Evolutionary conservation across 75 land plant species (phyloP).

Genomic region (Selaginella tamariscina): DNA sequence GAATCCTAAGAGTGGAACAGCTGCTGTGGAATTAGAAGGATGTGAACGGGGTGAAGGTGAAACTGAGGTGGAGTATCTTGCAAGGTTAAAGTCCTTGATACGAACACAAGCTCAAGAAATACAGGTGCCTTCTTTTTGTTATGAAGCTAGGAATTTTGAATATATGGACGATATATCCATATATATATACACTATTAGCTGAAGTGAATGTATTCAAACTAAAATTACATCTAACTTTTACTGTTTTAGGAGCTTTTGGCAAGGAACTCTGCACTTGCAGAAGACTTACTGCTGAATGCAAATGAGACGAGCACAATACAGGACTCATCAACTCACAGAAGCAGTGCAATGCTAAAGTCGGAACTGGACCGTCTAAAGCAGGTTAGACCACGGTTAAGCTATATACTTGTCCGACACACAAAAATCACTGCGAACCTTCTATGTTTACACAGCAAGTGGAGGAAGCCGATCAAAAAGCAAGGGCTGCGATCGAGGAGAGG

Average conservation of each 20-base stretch:
- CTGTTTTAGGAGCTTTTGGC: slow-evolving; percentile 55
- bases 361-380: not conserved
- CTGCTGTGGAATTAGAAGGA: slow-evolving; percentile 35
- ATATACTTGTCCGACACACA: too few species aligned
- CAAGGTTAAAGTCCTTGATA: slow-evolving; percentile 52
- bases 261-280: slow-evolving; percentile 81
- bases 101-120: slow-evolving; percentile 85
- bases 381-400: too few species aligned
- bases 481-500: slow-evolving; percentile 45
- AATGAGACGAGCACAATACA: slow-evolving; percentile 17
- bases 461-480: slow-evolving; percentile 42
- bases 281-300: slow-evolving; percentile 44
- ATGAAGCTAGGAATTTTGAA: not conserved
- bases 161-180: not conserved
- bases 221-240: not conserved
- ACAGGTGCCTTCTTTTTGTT: slow-evolving; percentile 46
- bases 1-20: slow-evolving; percentile 41
- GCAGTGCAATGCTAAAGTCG: not conserved
- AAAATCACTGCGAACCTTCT: too few species aligned
- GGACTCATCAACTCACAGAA: not conserved
- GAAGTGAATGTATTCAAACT: not conserved
- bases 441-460: slow-evolving; percentile 57
- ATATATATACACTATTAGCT: not conserved
- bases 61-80: slow-evolving; percentile 53
- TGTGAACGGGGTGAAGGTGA: slow-evolving; percentile 65